Evolutionary conservation across 345 rosid genomes (phyloP).

Genomic region (Nephelium lappaceum): DNA sequence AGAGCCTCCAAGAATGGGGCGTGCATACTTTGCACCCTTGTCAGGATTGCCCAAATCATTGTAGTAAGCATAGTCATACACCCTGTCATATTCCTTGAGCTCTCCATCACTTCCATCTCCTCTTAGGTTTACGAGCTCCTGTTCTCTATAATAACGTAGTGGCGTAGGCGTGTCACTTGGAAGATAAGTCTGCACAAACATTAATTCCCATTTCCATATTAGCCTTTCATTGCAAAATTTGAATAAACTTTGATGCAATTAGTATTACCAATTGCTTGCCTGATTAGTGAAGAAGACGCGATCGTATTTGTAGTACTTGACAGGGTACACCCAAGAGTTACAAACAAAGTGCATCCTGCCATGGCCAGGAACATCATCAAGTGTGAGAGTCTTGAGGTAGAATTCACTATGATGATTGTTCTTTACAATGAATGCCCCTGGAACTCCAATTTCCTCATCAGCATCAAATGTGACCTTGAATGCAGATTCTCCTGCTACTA

Average conservation of each 20-base stretch:
- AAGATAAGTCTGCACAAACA: conserved; percentile 61
- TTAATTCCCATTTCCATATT: neutral
- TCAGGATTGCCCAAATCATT: conserved; percentile 73
- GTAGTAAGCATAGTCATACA: conserved; percentile 85
- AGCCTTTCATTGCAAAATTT: neutral
- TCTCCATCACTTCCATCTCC: conserved; percentile 67
- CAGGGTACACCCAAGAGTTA: conserved; percentile 90
- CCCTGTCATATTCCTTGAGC: conserved; percentile 77
- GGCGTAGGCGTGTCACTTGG: conserved; percentile 66
- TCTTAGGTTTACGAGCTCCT: conserved; percentile 64
- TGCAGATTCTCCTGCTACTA: conserved; percentile 51
- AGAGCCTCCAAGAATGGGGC: conserved; percentile 87
- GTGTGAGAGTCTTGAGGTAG: conserved; percentile 65
- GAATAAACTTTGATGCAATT: neutral
- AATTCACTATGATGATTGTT: conserved; percentile 71
- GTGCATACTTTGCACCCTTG: conserved; percentile 40
- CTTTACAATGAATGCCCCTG: conserved; percentile 64
- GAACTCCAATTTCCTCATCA: conserved; percentile 59
- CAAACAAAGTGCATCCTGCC: conserved; percentile 72
- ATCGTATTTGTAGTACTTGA: conserved; percentile 42
- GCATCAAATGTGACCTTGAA: conserved; percentile 56
- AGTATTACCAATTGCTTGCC: conserved; percentile 30
- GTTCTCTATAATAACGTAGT: conserved; percentile 56
- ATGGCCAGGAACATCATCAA: conserved; percentile 72
- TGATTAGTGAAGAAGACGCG: conserved; percentile 83